Evolutionary conservation across 2,329 filamentous ascomycete species (phyloP).

Genomic region (Sarocladiaceae sp.): DNA sequence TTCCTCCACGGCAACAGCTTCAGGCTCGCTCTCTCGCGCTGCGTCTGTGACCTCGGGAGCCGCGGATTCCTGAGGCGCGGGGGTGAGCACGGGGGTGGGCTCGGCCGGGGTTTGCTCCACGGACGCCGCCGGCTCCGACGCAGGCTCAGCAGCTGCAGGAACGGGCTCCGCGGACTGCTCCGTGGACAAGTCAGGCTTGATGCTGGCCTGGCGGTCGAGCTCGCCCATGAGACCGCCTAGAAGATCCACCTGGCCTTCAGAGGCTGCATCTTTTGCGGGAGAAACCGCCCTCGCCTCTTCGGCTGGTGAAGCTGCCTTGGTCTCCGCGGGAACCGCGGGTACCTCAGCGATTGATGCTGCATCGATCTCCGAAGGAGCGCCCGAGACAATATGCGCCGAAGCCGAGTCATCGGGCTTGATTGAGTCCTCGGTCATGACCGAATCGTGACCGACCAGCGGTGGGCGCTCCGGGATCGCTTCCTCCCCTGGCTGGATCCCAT

Average conservation of each 20-base stretch:
- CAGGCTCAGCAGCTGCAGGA: constrained; percentile 9
- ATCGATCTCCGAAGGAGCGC: constrained; percentile 21
- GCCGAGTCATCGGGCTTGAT: constrained; percentile 33
- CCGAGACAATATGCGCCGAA: constrained; percentile 24
- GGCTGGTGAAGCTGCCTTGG: neutral
- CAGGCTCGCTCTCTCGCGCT: neutral
- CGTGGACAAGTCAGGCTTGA: constrained; percentile 4
- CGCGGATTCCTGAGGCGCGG: neutral
- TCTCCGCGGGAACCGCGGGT: constrained; percentile 13
- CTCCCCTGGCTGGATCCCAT: constrained; percentile 17
- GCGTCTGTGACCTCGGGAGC: neutral
- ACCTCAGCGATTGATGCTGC: constrained; percentile 17
- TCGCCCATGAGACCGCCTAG: constrained; percentile 40
- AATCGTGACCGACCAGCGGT: constrained; percentile 22
- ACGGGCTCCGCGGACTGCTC: neutral
- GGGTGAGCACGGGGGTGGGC: neutral
- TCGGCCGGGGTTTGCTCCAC: neutral
- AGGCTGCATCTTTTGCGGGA: neutral
- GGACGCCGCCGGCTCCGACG: constrained; percentile 10
- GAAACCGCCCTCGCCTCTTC: constrained; percentile 6
- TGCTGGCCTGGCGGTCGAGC: constrained; percentile 31
- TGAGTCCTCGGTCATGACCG: constrained; percentile 29
- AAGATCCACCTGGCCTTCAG: constrained; percentile 17
- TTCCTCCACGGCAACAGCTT: neutral
- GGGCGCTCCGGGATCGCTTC: constrained; percentile 17